Percentiles rank a stretch among this genome's conserved stretches.
Conservation (phyloP, 2,329 filamentous ascomycete genomes). For the Penicillium sumatraense region DNA sequence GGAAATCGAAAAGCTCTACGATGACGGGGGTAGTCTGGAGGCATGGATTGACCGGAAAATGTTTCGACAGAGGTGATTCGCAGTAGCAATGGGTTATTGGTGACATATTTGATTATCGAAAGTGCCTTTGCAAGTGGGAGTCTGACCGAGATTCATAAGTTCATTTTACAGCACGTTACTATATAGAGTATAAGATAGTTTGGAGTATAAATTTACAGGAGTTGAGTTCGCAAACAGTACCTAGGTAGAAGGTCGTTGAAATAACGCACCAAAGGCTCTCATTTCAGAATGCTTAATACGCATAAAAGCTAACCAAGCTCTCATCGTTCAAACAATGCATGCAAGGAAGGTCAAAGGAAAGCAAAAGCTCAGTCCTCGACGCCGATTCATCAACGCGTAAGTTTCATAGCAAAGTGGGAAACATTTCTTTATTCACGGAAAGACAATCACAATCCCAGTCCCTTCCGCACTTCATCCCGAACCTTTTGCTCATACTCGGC, state of each 20-base stretch:
- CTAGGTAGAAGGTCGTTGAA: not conserved
- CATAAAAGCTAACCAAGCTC: constrained; percentile 17
- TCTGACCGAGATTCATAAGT: not conserved
- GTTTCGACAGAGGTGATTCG: constrained; percentile 23
- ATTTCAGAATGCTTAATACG: constrained; percentile 16
- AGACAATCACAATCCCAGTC: constrained; percentile 68
- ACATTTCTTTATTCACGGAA: not conserved
- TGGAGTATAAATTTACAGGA: not conserved
- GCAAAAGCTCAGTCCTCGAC: constrained; percentile 21
- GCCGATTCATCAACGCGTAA: constrained; percentile 29
- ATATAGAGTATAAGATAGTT: not conserved
- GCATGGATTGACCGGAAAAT: constrained; percentile 49
- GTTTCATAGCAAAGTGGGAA: not conserved
- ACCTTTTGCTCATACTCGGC: constrained; percentile 86
- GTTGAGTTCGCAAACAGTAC: not conserved
- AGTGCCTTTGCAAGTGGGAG: not conserved
- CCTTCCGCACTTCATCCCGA: constrained; percentile 76
- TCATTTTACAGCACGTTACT: not conserved
- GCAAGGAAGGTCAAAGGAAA: constrained; percentile 6
- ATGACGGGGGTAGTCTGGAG: constrained; percentile 46
- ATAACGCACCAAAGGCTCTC: constrained; percentile 8
- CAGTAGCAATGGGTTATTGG: not conserved
- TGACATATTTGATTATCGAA: not conserved
- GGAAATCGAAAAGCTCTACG: constrained; percentile 62
- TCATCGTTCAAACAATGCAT: constrained; percentile 23